A percentile compares a stretch with the other conserved stretches of the same genome.
Conservation (phyloP, 257 asterid genomes). For the Gardenia jasminoides region DNA sequence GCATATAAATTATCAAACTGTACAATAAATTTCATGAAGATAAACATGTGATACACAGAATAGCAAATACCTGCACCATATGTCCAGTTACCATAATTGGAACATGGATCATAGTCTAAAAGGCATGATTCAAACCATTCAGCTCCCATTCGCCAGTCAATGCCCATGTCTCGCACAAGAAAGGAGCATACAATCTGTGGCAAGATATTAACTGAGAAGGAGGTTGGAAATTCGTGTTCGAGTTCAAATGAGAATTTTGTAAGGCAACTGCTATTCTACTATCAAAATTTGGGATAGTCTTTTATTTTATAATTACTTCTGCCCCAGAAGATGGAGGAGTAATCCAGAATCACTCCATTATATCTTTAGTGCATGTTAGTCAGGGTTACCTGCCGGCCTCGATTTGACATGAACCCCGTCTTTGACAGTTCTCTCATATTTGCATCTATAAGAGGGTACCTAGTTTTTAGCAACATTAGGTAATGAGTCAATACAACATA, state of each 20-base stretch:
- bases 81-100: conserved; percentile 96
- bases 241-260: background rate
- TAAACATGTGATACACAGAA: background rate
- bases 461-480: conserved; percentile 17
- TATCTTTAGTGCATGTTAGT: background rate
- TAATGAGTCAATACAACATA: conserved; percentile 12
- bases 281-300: too few species aligned
- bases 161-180: conserved; percentile 95
- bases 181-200: conserved; percentile 87
- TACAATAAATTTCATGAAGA: background rate
- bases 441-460: conserved; percentile 95
- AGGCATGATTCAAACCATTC: conserved; percentile 98
- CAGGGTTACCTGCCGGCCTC: conserved; percentile 99
- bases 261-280: background rate
- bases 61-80: conserved; percentile 89
- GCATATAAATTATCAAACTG: background rate
- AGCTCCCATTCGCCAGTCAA: conserved; percentile 99
- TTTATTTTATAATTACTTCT: too few species aligned
- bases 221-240: background rate
- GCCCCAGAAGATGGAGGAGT: too few species aligned
- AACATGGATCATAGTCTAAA: conserved; percentile 92
- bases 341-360: background rate
- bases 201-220: background rate
- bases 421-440: conserved; percentile 77
- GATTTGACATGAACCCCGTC: conserved; percentile 98